Evolutionary conservation across 495 filamentous ascomycete species (phyloP).

Genomic region (Talaromyces wortmannii): DNA sequence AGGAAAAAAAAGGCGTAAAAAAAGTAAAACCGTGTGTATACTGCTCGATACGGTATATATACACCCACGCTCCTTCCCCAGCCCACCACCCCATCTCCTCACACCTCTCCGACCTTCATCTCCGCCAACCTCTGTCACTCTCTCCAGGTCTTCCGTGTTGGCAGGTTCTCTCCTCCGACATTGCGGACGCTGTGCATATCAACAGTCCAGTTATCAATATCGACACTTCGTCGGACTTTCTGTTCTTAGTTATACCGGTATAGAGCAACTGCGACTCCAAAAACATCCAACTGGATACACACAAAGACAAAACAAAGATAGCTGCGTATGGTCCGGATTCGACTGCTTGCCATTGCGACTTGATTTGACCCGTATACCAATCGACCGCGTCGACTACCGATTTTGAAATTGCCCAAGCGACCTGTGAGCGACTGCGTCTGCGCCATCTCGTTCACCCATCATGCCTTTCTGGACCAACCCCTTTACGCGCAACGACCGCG

Average conservation of each 20-base stretch:
- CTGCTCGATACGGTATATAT: too few relatives aligned
- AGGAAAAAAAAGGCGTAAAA: too few relatives aligned
- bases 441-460: neutral
- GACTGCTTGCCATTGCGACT: neutral
- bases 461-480: slow-evolving; percentile 38
- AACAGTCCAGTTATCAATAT: too few relatives aligned
- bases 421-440: neutral
- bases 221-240: neutral
- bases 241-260: neutral
- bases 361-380: neutral
- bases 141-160: neutral
- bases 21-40: too few relatives aligned
- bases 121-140: neutral
- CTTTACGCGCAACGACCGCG: slow-evolving; percentile 41
- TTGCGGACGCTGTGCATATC: too few relatives aligned
- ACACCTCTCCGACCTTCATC: neutral
- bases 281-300: neutral
- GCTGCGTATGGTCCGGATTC: neutral
- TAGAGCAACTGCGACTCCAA: neutral
- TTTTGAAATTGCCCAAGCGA: neutral
- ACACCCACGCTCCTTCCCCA: neutral
- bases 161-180: neutral
- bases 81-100: neutral
- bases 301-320: neutral
- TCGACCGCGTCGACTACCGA: neutral